Percentiles rank a stretch among this genome's conserved stretches.
phyloP scores from a whole-genome alignment of 257 asterid species.

The Solanum ossicruentum region DNA sequence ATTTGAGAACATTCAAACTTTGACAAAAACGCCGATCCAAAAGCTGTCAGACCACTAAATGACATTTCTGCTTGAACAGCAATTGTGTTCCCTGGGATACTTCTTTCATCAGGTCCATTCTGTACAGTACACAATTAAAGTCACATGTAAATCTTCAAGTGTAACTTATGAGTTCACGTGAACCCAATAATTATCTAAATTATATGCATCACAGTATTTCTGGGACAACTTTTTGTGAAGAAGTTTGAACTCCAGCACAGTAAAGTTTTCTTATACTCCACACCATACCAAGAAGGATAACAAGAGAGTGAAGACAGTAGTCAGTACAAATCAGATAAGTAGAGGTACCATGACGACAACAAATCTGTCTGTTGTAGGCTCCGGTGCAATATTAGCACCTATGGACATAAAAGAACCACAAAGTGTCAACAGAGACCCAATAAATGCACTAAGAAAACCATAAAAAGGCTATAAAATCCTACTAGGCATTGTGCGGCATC shows the following conservation, averaged over 20 bases:
- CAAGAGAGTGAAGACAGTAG: background rate
- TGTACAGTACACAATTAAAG: constrained; percentile 10
- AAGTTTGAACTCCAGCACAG: background rate
- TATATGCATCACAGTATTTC: background rate
- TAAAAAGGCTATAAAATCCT: too few species aligned
- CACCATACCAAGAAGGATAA: background rate
- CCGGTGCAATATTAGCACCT: constrained; percentile 99
- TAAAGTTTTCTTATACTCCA: background rate
- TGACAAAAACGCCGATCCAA: constrained; percentile 42
- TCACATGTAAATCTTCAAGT: background rate
- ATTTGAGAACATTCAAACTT: constrained; percentile 46
- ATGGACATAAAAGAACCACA: constrained; percentile 1
- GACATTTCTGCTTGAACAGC: constrained; percentile 99
- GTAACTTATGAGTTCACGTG: background rate
- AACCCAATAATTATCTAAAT: background rate
- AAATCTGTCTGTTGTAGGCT: constrained; percentile 98
- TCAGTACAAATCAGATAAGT: background rate
- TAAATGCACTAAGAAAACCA: background rate
- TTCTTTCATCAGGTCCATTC: constrained; percentile 96
- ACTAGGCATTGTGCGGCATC: too few species aligned
- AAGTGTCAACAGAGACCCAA: background rate
- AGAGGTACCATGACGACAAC: constrained; percentile 82
- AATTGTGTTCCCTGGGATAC: constrained; percentile 88
- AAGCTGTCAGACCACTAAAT: constrained; percentile 73
- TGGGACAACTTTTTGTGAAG: background rate